phyloP scores from a whole-genome alignment of 2,329 filamentous ascomycete genomes.

The Fonsecaea erecta region DNA sequence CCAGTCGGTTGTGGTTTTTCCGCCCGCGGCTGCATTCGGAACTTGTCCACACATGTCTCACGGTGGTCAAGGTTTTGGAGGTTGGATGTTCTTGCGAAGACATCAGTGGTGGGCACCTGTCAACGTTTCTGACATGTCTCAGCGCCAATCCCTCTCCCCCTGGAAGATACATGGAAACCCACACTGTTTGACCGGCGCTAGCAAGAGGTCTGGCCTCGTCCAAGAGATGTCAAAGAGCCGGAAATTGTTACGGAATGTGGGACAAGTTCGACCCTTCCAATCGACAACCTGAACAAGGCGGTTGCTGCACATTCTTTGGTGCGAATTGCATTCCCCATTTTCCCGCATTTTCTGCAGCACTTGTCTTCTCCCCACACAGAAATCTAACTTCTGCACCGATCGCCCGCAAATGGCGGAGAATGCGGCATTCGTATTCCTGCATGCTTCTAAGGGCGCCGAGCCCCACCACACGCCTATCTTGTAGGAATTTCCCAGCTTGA shows the following conservation, averaged over 20 bases:
- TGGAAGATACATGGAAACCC: not conserved
- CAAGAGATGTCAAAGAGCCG: not conserved
- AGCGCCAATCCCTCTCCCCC: not conserved
- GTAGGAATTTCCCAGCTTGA: not conserved
- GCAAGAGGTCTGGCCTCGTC: not conserved
- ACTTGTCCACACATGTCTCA: not conserved
- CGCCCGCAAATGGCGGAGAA: slow-evolving; percentile 7
- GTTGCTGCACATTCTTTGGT: not conserved
- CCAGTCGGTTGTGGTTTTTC: not conserved
- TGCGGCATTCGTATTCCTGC: slow-evolving; percentile 5
- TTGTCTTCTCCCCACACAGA: slow-evolving; percentile 4
- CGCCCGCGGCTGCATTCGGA: not conserved
- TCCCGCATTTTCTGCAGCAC: not conserved
- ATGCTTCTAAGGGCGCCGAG: not conserved
- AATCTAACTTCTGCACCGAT: slow-evolving; percentile 7
- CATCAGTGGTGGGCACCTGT: not conserved
- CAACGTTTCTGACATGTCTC: slow-evolving; percentile 4
- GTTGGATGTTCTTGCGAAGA: not conserved
- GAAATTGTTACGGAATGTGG: not conserved
- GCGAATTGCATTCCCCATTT: not conserved
- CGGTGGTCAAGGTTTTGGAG: not conserved
- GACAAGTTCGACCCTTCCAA: not conserved
- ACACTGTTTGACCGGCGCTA: not conserved
- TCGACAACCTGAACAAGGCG: not conserved
- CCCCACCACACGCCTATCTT: not conserved